Base-by-base conservation (phyloP, 202 grass and related monocot genomes). In the Schoenoplectus triqueter region DNA sequence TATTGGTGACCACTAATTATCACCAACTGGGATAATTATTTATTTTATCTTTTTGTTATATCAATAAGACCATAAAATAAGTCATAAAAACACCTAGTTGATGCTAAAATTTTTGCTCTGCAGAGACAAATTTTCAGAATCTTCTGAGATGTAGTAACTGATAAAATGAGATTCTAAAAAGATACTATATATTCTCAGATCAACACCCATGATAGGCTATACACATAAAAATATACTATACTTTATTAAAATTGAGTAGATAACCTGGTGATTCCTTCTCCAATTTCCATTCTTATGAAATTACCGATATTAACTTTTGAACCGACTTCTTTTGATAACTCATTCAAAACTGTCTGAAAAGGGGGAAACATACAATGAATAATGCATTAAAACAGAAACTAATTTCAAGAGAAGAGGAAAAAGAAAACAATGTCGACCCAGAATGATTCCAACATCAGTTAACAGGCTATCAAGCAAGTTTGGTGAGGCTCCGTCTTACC, bases 311-410 rank as follows among this genome's bases (percentile, higher is more conserved):
- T 98, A 82, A 98, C 88, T 86, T 88, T 85, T 54, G 88, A 93
- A 82, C 92, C 95, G 50, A 95, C 85, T 82, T 95, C 86, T 84
- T 98, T 95, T 57, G 95, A 98, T 78, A 98, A 83, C 78, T 98
- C 91, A 87, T 85, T 95, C 72, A 95, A 85, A 76, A 92, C 62
- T 0, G 88, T 86, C 92, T 93, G 89, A 44, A 89, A 86, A 66
- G 7, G 84, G 86, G 80, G 3, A 77, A 19, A 59, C 78, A 74
- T 80, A 51, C 84, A 78, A 66, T 84, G 20, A 79, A 74, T 73
- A 60, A 44, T 19, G 81, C 44, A 90, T 56, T 66, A 86, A 18
- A 73, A 49, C 66, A 19, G 14, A 80, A 2, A 41, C 63, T 20
- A 89, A 57, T 15, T 61, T n/a, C 13, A 59, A 44, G 75, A 60